These are phyloP conservation scores for Cordyceps cateniannulata DNA, from an alignment of 2,329 filamentous ascomycete genomes.

Conservation along the genomic window DNA sequence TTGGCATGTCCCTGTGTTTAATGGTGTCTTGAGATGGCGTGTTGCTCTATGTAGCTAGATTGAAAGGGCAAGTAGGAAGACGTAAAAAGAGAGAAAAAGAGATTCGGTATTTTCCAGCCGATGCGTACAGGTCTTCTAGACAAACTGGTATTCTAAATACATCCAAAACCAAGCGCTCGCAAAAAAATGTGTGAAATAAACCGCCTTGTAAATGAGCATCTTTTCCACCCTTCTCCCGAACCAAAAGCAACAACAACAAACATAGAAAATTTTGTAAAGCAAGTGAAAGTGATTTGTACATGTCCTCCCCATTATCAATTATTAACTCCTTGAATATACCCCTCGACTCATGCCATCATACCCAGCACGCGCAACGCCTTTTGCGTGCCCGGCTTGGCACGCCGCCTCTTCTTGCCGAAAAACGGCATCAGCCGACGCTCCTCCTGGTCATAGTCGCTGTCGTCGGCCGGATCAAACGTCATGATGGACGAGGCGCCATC, in stretches of 20 bases:
- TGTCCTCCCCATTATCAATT: neutral
- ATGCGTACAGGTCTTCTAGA: neutral
- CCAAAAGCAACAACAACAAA: neutral
- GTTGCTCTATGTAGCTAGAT: no score
- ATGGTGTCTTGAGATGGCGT: no score
- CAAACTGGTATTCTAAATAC: neutral
- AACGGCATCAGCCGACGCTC: constrained; percentile 48
- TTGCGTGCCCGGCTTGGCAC: constrained; percentile 36
- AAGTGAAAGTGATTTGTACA: neutral
- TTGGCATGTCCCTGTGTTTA: no score
- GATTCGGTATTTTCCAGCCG: neutral
- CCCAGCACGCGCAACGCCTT: constrained; percentile 51
- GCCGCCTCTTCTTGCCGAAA: constrained; percentile 30
- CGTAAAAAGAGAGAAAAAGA: no score
- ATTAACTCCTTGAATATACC: neutral
- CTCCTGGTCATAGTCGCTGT: constrained; percentile 40
- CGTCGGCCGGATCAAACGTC: constrained; percentile 30
- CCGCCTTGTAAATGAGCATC: neutral
- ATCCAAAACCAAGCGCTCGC: neutral
- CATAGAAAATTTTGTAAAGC: neutral
- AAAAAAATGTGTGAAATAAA: neutral
- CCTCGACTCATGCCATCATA: constrained; percentile 27
- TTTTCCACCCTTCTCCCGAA: neutral
- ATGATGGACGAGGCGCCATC: constrained; percentile 17
- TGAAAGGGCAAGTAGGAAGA: no score